These are phyloP conservation scores for Lagenaria siceraria DNA, from an alignment of 306 rosid genomes.

Conservation along the genomic window DNA sequence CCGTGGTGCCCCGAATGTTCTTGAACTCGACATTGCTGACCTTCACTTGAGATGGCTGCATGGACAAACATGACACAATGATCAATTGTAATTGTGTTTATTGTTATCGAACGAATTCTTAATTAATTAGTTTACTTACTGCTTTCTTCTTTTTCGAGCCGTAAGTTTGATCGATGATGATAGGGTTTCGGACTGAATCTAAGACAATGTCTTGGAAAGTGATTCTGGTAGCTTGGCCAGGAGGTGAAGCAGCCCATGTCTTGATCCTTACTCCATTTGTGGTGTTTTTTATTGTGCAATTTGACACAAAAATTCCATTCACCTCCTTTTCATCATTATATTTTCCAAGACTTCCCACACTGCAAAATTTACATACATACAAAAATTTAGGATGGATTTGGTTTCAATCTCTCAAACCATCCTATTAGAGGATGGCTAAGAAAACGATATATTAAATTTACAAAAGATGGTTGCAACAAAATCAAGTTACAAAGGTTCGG, in stretches of 20 bases:
- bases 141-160: slow-evolving; percentile 13
- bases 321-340: slow-evolving; percentile 30
- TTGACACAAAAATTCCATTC: slow-evolving; percentile 18
- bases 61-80: not conserved
- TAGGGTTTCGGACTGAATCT: slow-evolving; percentile 36
- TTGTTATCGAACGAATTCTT: not conserved
- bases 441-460: too few relatives aligned
- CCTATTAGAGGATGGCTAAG: too few relatives aligned
- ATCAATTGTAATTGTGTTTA: not conserved
- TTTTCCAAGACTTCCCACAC: slow-evolving; percentile 69
- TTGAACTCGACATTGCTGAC: slow-evolving; percentile 37
- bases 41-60: slow-evolving; percentile 39
- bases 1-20: slow-evolving; percentile 37
- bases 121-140: not conserved
- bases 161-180: slow-evolving; percentile 50
- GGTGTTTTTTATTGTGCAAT: slow-evolving; percentile 45
- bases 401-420: too few relatives aligned
- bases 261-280: slow-evolving; percentile 73
- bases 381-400: too few relatives aligned
- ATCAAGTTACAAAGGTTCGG: too few relatives aligned
- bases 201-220: slow-evolving; percentile 30
- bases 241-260: slow-evolving; percentile 22
- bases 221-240: slow-evolving; percentile 30
- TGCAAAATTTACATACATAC: not conserved
- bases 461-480: too few relatives aligned